Conservation (phyloP, 441 rosid species). For the Pelargonium citronellum region DNA sequence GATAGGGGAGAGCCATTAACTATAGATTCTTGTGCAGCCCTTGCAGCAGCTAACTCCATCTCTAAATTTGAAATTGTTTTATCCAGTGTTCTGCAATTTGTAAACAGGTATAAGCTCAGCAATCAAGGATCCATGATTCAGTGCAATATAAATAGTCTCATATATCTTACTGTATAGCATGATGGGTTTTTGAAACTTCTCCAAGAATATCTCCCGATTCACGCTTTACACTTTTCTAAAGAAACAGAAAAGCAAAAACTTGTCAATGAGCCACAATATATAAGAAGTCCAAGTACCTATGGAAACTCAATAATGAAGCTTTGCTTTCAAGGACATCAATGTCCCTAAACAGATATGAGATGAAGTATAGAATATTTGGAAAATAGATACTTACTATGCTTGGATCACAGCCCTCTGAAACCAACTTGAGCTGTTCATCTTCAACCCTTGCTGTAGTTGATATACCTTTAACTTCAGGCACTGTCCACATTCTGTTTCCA, state of each 20-base stretch:
- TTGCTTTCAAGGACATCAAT: neutral
- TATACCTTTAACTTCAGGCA: conserved; percentile 57
- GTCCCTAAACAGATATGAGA: neutral
- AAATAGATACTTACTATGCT: conserved; percentile 43
- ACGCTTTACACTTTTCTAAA: conserved; percentile 47
- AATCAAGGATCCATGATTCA: conserved; percentile 4
- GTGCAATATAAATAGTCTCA: neutral
- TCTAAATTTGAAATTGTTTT: conserved; percentile 73
- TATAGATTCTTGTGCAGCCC: conserved; percentile 76
- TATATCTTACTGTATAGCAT: conserved; percentile 60
- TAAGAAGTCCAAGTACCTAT: too few relatives aligned
- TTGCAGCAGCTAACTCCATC: conserved; percentile 79
- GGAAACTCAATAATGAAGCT: too few relatives aligned
- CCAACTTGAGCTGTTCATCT: conserved; percentile 47
- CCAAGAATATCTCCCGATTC: conserved; percentile 51
- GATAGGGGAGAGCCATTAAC: conserved; percentile 74
- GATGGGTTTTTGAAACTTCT: conserved; percentile 65
- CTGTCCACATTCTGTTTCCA: conserved; percentile 63
- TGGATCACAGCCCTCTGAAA: conserved; percentile 64
- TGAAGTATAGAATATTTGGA: conserved; percentile 6
- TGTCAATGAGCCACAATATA: conserved; percentile 15
- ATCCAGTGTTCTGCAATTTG: conserved; percentile 58
- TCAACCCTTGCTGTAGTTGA: conserved; percentile 32
- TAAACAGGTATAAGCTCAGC: conserved; percentile 20
- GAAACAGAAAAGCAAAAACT: conserved; percentile 10